These are phyloP conservation scores for Magnolia changhungtana DNA, from an alignment of 164 flowering plant species.

Conservation along the genomic window DNA sequence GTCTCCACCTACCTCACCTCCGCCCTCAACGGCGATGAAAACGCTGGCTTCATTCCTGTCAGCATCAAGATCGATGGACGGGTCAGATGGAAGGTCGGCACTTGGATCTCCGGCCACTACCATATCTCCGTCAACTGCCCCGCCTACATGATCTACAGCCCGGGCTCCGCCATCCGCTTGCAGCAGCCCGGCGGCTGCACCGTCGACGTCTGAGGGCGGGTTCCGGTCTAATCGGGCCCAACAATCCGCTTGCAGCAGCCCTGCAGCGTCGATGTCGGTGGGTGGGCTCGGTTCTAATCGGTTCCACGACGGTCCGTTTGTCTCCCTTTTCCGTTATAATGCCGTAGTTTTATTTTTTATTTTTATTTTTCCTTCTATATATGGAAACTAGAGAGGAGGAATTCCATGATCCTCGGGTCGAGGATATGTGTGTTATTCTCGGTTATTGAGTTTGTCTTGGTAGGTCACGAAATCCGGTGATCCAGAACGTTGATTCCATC, in stretches of 20 bases:
- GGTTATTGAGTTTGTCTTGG: no score
- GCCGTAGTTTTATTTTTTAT: background rate
- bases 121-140: conserved; percentile 14
- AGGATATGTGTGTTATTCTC: background rate
- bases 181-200: conserved; percentile 5
- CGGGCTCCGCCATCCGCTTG: background rate
- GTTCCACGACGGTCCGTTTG: background rate
- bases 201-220: conserved; percentile 10
- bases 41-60: background rate
- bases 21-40: conserved; percentile 2
- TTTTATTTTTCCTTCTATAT: background rate
- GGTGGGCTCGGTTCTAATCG: background rate
- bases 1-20: conserved; percentile 16
- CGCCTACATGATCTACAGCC: conserved; percentile 6
- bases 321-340: background rate
- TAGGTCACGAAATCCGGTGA: background rate
- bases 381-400: background rate
- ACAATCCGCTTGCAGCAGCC: conserved; percentile 6
- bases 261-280: conserved; percentile 12
- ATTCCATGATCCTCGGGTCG: background rate
- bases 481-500: background rate
- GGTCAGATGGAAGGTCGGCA: conserved; percentile 21
- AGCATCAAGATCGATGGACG: conserved; percentile 14
- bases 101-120: conserved; percentile 19
- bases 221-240: background rate